Percentiles rank a stretch among this genome's conserved stretches.
phyloP scores from a whole-genome alignment of 805 yeast species.

The Lipomyces chichibuensis region DNA sequence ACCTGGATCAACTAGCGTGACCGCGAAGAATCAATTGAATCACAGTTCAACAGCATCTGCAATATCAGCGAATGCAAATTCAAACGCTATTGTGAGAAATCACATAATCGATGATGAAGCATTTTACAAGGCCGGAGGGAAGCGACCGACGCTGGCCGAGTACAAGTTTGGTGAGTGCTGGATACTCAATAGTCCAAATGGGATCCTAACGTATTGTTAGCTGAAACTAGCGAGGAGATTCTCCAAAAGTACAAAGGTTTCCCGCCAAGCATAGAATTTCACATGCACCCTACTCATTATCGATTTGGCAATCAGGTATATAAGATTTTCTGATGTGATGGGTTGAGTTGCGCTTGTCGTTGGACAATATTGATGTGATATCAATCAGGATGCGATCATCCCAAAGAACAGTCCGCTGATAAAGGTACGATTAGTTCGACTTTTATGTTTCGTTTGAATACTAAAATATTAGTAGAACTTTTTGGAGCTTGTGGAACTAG shows the following conservation, averaged over 20 bases:
- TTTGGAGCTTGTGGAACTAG: slow-evolving; percentile 73
- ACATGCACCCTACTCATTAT: slow-evolving; percentile 88
- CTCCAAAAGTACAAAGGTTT: slow-evolving; percentile 73
- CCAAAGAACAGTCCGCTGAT: slow-evolving; percentile 78
- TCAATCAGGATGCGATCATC: slow-evolving; percentile 67
- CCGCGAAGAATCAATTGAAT: slow-evolving; percentile 18
- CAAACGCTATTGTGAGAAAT: slow-evolving; percentile 6
- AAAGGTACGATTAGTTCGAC: slow-evolving; percentile 47
- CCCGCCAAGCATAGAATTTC: slow-evolving; percentile 84
- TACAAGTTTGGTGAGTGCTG: slow-evolving; percentile 26
- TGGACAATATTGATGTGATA: background rate
- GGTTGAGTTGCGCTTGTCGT: background rate
- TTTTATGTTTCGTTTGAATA: background rate
- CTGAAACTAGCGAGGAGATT: slow-evolving; percentile 72
- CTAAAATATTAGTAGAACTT: slow-evolving; percentile 49
- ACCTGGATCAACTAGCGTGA: slow-evolving; percentile 5
- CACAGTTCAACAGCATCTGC: slow-evolving; percentile 16
- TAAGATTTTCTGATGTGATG: slow-evolving; percentile 29
- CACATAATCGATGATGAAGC: slow-evolving; percentile 21
- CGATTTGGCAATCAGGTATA: slow-evolving; percentile 76
- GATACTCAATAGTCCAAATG: background rate
- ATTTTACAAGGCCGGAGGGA: slow-evolving; percentile 8
- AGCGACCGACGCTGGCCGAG: slow-evolving; percentile 15
- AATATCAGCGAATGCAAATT: slow-evolving; percentile 2
- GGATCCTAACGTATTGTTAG: slow-evolving; percentile 35